Evolutionary conservation across 306 rosid species (phyloP), one percentile per base, ranked within the genome.

Genomic region (Rosa lucieae): DNA sequence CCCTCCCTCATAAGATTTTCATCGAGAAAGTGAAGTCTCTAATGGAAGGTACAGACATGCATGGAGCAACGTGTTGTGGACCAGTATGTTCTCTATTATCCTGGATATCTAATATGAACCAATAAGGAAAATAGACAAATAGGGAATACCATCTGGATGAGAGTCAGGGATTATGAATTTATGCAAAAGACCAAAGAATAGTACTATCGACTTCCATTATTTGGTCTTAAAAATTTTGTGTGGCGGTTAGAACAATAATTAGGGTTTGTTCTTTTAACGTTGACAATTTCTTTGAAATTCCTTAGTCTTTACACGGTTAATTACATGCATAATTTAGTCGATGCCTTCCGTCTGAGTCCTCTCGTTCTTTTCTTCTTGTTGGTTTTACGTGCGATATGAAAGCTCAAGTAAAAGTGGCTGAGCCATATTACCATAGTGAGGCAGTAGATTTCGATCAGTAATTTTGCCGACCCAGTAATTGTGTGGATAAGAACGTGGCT

Each of bases 1-100:
- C 39, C 15, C 40, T 5, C 46, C 47, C 47, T 20, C 49, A 11
- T 52, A 35, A 62, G 75, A 71, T 75, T 26, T 26, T 46, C 47
- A 70, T 53, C 63, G 42, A 68, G 20, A 32, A 15, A 73, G 15
- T 65, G 76, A 58, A 73, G 72, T 67, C 72, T 37, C 56, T 74
- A 46, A 39, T 44, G 79, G 37, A 66, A 73, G 75, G 70, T 61
- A 63, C 61, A 26, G 23, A 21, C 52, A 17, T 73, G 76, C 59
- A 63, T 21, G 43, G 56, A 66, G 76, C 49, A 78, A 72, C 48
- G 40, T 55, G 67, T 53, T 15, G 73, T 72, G 81, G 81, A 77
- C 74, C 77, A 17, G 51, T 74, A 49, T 51, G 74, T 29, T 37
- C 5, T 21, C 49, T 39, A 18, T 32, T 9, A 74, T 73, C 37